Evolutionary conservation across 495 filamentous ascomycete species (phyloP), one percentile per base, ranked within the genome.

Genomic region (Neurospora sp.): DNA sequence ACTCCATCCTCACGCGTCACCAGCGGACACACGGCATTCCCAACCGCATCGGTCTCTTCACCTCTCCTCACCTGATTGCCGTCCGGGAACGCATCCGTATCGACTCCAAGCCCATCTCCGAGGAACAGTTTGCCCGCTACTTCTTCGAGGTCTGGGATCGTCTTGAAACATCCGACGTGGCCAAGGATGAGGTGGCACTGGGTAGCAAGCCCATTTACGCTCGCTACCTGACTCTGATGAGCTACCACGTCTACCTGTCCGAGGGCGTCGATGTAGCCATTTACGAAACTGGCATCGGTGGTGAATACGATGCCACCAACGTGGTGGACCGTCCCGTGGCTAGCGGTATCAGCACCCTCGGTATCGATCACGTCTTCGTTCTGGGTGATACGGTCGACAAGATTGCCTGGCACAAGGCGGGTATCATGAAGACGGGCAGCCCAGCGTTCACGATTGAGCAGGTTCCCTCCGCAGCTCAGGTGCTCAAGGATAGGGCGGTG

Each of bases 351-450:
- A 93, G 90, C 14, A 94, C 90, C 68, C 84, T 99, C 35, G 96
- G 94, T 8, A 97, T 99, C 74, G 96, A 99, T 75, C 96, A 99
- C 76, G 88, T 90, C 16, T 85, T 84, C 17, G 84, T 94, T 78
- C 87, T 99, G 40, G 96, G 96, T 16, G 80, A 87, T 41, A 96
- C 96, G 0, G 89, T 97, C 53, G 92, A 94, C 69, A 87, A 94
- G 74, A 99, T 99, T 73, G 95, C 96, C 4, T 98, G 96, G 96
- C 95, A 99, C 78, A 98, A 99, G 80, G 92, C 88, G 14, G 96
- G 96, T 14, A 95, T 98, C 70, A 91, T 97, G 83, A 99, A 98
- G 79, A 35, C 79, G 2, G 89, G 87, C 0, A 84, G 84, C 12
- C 87, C 89, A 9, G 91, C 89, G 3, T 96, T 97, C 71, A 93